Evolutionary conservation across 768 basidiomycete species (phyloP).

Genomic region (Pholiota molesta): DNA sequence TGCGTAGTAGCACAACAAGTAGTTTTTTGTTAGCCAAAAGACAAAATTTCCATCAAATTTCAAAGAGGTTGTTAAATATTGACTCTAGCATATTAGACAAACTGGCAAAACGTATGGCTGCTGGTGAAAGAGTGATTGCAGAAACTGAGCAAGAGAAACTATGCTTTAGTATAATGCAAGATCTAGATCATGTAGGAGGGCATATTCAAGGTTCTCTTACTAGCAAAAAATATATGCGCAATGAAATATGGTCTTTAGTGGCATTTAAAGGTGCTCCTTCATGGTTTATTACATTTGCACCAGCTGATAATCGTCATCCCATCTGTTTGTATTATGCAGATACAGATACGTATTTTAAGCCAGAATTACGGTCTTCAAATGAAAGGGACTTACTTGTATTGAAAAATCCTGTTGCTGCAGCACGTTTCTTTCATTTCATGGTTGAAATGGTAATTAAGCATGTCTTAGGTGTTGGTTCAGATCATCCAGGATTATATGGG

Average conservation of each 20-base stretch:
- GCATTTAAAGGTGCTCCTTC: constrained; percentile 24
- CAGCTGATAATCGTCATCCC: constrained; percentile 29
- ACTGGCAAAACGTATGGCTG: constrained; percentile 23
- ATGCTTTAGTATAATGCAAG: constrained; percentile 23
- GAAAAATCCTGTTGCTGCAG: constrained; percentile 33
- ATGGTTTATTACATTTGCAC: constrained; percentile 36
- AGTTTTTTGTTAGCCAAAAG: constrained; percentile 30
- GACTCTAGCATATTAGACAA: constrained; percentile 22
- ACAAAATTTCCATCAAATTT: constrained; percentile 27
- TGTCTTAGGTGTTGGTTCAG: constrained; percentile 20
- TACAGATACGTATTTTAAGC: constrained; percentile 18
- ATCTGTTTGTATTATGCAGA: constrained; percentile 29
- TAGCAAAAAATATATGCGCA: constrained; percentile 26
- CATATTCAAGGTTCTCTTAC: constrained; percentile 28
- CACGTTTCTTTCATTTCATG: constrained; percentile 36
- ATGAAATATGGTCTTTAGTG: constrained; percentile 36
- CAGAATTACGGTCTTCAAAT: constrained; percentile 12
- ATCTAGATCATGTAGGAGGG: constrained; percentile 29
- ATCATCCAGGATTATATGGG: constrained; percentile 28
- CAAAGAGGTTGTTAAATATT: constrained; percentile 23
- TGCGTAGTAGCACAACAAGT: constrained; percentile 27
- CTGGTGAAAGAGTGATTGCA: constrained; percentile 20
- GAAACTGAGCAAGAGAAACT: background rate
- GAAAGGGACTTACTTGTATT: constrained; percentile 19
- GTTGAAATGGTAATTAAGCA: constrained; percentile 28